These are phyloP conservation scores for Cystofilobasidium macerans DNA, from an alignment of 768 basidiomycete genomes.

Conservation along the genomic window DNA sequence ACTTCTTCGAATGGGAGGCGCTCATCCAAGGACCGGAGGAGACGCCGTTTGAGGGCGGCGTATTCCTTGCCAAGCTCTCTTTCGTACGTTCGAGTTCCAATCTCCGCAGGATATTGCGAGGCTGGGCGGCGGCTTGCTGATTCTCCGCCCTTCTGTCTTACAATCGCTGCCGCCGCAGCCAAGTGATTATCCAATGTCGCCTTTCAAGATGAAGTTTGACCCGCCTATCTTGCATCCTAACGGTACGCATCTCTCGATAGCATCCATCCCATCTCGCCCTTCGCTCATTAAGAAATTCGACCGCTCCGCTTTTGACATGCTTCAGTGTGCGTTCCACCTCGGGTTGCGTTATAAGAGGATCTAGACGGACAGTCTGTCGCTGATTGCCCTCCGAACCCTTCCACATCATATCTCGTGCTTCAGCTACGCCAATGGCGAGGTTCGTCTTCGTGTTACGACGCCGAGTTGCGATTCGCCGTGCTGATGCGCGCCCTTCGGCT, in stretches of 20 bases:
- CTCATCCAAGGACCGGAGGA: constrained; percentile 87
- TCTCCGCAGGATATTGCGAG: too few relatives aligned
- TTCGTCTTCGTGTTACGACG: too few relatives aligned
- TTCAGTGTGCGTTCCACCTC: not conserved
- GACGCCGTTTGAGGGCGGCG: constrained; percentile 55
- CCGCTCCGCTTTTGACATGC: not conserved
- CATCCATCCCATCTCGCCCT: not conserved
- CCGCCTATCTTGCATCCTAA: constrained; percentile 97
- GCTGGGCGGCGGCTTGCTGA: too few relatives aligned
- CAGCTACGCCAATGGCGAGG: constrained; percentile 90
- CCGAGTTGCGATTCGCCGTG: too few relatives aligned
- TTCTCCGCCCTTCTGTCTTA: constrained; percentile 16
- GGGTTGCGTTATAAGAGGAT: not conserved
- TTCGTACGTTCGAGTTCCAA: too few relatives aligned
- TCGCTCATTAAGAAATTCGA: not conserved
- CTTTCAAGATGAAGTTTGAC: constrained; percentile 99
- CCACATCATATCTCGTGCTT: too few relatives aligned
- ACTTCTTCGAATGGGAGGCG: constrained; percentile 95
- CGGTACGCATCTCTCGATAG: constrained; percentile 47
- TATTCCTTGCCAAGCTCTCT: constrained; percentile 8
- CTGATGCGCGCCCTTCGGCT: too few relatives aligned
- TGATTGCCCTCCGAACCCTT: not conserved
- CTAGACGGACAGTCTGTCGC: too few relatives aligned
- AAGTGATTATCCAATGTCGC: constrained; percentile 86
- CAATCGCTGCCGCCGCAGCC: constrained; percentile 46